Percentiles rank a stretch among this genome's conserved stretches.
Conservation (phyloP, 768 basidiomycete species). For the Boletus rufocinnamomeus region DNA sequence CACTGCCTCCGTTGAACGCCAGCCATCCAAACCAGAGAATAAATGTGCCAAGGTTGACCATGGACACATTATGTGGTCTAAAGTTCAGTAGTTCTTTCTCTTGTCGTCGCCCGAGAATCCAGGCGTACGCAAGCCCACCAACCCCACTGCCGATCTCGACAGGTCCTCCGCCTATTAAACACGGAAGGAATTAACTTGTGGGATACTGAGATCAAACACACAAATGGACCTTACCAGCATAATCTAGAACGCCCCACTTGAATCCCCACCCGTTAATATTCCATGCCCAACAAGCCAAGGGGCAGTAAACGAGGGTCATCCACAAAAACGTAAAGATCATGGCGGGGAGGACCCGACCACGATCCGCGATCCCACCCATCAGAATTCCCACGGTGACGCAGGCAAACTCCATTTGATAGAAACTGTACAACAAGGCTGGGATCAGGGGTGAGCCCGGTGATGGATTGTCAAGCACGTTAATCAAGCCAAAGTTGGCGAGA, state of each 20-base stretch:
- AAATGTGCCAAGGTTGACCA: constrained; percentile 81
- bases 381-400: constrained; percentile 79
- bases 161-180: constrained; percentile 68
- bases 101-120: constrained; percentile 82
- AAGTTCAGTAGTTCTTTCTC: constrained; percentile 75
- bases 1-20: constrained; percentile 91
- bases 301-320: constrained; percentile 87
- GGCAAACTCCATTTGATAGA: constrained; percentile 88
- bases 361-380: constrained; percentile 82
- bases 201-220: constrained; percentile 4
- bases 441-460: constrained; percentile 81
- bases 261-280: constrained; percentile 80
- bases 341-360: constrained; percentile 78
- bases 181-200: constrained; percentile 1
- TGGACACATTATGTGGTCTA: constrained; percentile 84
- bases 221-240: constrained; percentile 59
- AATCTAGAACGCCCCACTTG: constrained; percentile 84
- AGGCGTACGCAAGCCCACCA: constrained; percentile 81
- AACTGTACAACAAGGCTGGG: constrained; percentile 79
- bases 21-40: constrained; percentile 88
- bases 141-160: constrained; percentile 88
- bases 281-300: constrained; percentile 88
- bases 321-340: constrained; percentile 83
- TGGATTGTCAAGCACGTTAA: constrained; percentile 66
- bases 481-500: constrained; percentile 75